phyloP scores from a whole-genome alignment of 495 filamentous ascomycete genomes.

The Amorphotheca resinae region DNA sequence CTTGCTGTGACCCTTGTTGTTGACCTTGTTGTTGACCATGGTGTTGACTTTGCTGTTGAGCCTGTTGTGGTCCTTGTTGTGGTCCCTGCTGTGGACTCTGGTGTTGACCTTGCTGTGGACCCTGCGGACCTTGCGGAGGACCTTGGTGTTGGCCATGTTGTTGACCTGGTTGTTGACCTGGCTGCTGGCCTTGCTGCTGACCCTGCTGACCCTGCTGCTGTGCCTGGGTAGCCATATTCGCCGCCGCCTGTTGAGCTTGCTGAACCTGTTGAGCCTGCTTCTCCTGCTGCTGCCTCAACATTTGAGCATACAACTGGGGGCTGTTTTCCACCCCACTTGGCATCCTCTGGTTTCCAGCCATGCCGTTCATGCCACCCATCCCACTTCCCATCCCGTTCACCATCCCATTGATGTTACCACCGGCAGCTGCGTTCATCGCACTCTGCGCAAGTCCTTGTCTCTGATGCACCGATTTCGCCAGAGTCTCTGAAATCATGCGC shows the following conservation, averaged over 20 bases:
- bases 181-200: not conserved
- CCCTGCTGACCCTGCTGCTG: not conserved
- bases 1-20: constrained; percentile 1
- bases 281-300: constrained; percentile 57
- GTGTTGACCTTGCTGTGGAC: not conserved
- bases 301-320: constrained; percentile 61
- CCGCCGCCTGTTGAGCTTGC: not conserved
- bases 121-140: not conserved
- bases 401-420: constrained; percentile 19
- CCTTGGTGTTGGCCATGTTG: not conserved
- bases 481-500: constrained; percentile 46
- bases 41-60: not conserved
- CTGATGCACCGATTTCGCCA: constrained; percentile 28
- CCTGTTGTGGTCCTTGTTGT: not conserved
- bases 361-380: constrained; percentile 19
- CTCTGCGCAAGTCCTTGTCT: constrained; percentile 29
- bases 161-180: not conserved
- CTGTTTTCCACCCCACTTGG: constrained; percentile 30
- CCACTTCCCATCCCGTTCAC: constrained; percentile 16
- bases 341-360: constrained; percentile 29
- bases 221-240: not conserved
- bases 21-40: constrained; percentile 1
- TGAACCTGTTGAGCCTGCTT: constrained; percentile 1
- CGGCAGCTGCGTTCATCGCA: constrained; percentile 51
- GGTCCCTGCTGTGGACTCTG: not conserved